Base-by-base conservation (phyloP, 2,329 filamentous ascomycete species). In the Ceratocystis ficicola region DNA sequence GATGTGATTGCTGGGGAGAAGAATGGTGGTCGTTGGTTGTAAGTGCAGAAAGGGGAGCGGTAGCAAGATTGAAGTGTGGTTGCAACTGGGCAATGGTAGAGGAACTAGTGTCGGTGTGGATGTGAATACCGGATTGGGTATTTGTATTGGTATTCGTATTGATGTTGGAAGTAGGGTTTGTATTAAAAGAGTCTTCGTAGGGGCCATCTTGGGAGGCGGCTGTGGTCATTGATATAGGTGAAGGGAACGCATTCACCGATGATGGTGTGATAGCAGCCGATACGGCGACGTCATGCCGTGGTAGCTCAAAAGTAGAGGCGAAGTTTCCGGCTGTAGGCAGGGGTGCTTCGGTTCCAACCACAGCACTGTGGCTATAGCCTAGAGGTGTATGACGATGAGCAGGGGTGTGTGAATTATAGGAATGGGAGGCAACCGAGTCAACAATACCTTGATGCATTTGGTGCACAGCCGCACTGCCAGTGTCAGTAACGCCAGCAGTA, bases 141-240 rank as follows among this genome's bases (percentile, higher is more conserved):
- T 15, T 41, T 41, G 36, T 41, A 41, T 41, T 41, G 36, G 12
- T 41, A 41, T 41, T 41, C 36, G 36, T 41, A 15, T 41, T 41
- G 10, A 15, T 41, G 36, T 41, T 15, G 36, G 36, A 15, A 15
- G 10, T 41, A 41, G 10, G 46, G 32, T 30, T 67, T 12, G 62
- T 41, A 15, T 65, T 52, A 20, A 22, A 20, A 17, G 41, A 20
- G 44, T 65, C 62, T 46, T 60, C 10, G 28, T 28, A 41, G 17
- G 25, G 52, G 3, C 4, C 62, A 64, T 67, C 55, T 46, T 44
- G 62, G 44, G 62, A 62, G 20, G 65, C 41, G 65, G 62, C 65
- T 12, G 50, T 41, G 17, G n/a, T 61, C 50, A 67, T 67, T 52
- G 65, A 67, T 67, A 67, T 67, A 67, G 65, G 65, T 30, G 65